Conservation (phyloP, 2,329 filamentous ascomycete species). For the Lachnellula cervina region DNA sequence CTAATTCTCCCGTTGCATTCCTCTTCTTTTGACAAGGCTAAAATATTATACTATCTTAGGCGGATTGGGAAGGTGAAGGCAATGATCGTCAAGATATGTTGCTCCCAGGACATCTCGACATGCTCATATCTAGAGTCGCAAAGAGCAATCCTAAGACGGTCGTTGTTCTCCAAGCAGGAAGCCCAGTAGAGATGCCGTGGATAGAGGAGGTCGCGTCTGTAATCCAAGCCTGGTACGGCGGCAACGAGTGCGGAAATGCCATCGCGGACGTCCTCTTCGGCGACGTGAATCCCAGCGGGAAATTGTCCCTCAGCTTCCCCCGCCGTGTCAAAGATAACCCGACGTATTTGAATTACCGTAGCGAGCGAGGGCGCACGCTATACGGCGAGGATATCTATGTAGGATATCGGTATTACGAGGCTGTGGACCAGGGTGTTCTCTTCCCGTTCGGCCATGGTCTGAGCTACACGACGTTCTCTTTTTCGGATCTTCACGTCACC, state of each 20-base stretch:
- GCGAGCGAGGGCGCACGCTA: conserved; percentile 57
- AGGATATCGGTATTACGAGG: conserved; percentile 70
- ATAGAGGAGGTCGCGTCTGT: conserved; percentile 58
- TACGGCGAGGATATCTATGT: conserved; percentile 72
- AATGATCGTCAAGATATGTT: too few species aligned
- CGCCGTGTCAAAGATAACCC: conserved; percentile 63
- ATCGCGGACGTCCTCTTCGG: conserved; percentile 77
- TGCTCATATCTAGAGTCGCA: too few species aligned
- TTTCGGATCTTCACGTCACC: too few species aligned
- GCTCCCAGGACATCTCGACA: too few species aligned
- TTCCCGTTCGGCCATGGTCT: conserved; percentile 73
- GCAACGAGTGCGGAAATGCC: conserved; percentile 68
- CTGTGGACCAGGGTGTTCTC: conserved; percentile 51
- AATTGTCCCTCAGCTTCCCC: conserved; percentile 69
- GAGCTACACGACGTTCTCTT: conserved; percentile 64
- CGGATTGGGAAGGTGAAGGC: too few species aligned
- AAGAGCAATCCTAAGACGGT: too few species aligned
- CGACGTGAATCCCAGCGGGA: conserved; percentile 61
- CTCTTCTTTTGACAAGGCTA: too few species aligned
- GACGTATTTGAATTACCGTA: conserved; percentile 62
- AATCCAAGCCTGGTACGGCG: conserved; percentile 61
- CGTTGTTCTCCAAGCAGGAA: too few species aligned
- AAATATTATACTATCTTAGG: too few species aligned
- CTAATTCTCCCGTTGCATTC: too few species aligned
- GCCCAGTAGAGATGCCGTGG: conserved; percentile 66